Evolutionary conservation across 2,329 filamentous ascomycete genomes (phyloP), one percentile per base, ranked within the genome.

Genomic region (Colletotrichum somersetense): DNA sequence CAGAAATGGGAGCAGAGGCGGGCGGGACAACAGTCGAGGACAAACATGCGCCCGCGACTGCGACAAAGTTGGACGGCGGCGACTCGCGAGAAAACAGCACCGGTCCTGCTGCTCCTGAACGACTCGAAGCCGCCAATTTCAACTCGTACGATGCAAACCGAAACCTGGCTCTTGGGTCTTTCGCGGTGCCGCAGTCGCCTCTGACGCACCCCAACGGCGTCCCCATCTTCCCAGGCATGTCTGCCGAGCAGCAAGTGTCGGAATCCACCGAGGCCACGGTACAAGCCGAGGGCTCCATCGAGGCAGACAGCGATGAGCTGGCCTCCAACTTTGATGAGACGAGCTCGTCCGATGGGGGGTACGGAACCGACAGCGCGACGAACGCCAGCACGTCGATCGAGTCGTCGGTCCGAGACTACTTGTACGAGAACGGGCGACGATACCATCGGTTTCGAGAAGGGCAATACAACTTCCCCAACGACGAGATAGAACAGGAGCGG

Each of bases 401-500:
- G 55, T 83, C 82, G 3, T 81, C 80, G 48, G 80, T 88, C 33
- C 80, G 85, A 55, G 84, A 89, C 72, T 90, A 83, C 73, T 76
- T 79, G 16, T 85, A 82, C 71, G 87, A 89, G 75, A 89, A 91
- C 75, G 89, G 89, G n/a, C 83, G 88, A 33, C 83, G 88, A 35
- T 91, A 90, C 71, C 88, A 89, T 75, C 83, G 83, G 53, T 89
- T 87, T 75, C 82, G 87, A 23, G 86, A 88, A 68, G 88, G 87
- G 7, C 76, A 78, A 14, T 91, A 91, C 75, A 86, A 86, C 66
- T 89, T 90, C 62, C 89, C 89, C 35, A 91, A 90, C 67, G 89
- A 91, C 72, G 88, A 89, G 61, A 80, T 84, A 6, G 89, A 91
- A 78, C 88, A 89, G 76, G 87, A 89, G 74, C 81, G 87, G 48